Evolutionary conservation across 1,284 basidiomycete genomes (phyloP).

Genomic region (Marasmius tenuissimus): DNA sequence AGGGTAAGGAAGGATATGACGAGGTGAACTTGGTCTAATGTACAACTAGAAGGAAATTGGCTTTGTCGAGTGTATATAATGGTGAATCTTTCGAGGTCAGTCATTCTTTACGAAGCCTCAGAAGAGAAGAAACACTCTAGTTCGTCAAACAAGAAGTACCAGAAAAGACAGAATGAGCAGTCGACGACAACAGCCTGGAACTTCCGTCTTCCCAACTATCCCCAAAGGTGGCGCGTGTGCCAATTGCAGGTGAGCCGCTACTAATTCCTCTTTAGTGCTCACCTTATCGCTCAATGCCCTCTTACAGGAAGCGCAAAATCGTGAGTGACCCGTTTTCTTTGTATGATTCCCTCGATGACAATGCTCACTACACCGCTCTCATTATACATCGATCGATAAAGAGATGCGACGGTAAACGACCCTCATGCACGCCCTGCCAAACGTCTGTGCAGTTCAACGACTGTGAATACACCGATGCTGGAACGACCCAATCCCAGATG

Average conservation of each 20-base stretch:
- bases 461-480: slow-evolving; percentile 28
- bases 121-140: no score
- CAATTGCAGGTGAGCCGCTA: slow-evolving; percentile 3
- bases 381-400: background rate
- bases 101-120: no score
- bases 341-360: background rate
- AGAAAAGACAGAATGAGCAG: no score
- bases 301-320: slow-evolving; percentile 1
- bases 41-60: no score
- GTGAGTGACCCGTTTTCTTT: background rate
- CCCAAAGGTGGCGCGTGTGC: slow-evolving; percentile 1
- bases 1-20: no score
- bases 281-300: background rate
- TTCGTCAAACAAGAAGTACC: no score
- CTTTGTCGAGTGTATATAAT: no score
- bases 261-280: background rate
- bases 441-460: slow-evolving; percentile 24
- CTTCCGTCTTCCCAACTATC: background rate
- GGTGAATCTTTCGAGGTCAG: no score
- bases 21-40: no score
- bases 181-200: no score
- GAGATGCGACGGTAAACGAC: slow-evolving; percentile 29
- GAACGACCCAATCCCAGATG: slow-evolving; percentile 22
- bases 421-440: slow-evolving; percentile 27
- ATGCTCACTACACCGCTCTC: no score